Percentiles rank a stretch among this genome's conserved stretches.
phyloP scores from a whole-genome alignment of 1,139 yeast genomes.

The Candida glucosophila region DNA sequence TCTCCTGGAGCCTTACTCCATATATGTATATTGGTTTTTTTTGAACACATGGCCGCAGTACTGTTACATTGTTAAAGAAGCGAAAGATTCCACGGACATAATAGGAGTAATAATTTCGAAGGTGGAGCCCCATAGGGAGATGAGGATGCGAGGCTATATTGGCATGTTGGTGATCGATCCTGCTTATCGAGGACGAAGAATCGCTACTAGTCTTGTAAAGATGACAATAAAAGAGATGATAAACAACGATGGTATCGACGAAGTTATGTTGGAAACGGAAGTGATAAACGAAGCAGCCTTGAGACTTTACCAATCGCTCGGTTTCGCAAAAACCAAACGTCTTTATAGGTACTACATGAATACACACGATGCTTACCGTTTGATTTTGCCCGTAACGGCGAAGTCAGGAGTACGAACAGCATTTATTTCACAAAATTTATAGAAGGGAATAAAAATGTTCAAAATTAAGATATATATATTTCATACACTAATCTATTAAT shows the following conservation, averaged over 20 bases:
- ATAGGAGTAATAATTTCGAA: conserved; percentile 84
- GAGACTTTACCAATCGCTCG: conserved; percentile 72
- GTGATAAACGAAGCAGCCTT: conserved; percentile 75
- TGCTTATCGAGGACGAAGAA: conserved; percentile 64
- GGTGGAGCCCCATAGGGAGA: conserved; percentile 68
- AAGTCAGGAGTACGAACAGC: conserved; percentile 23
- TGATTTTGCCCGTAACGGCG: conserved; percentile 40
- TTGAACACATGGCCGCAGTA: conserved; percentile 40
- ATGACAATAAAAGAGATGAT: conserved; percentile 62
- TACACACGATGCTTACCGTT: conserved; percentile 85
- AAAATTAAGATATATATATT: conserved; percentile 2
- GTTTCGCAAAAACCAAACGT: conserved; percentile 75
- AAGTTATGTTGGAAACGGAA: conserved; percentile 86
- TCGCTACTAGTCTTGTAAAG: conserved; percentile 66
- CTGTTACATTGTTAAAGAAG: conserved; percentile 27
- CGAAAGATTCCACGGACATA: conserved; percentile 9
- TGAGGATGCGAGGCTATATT: conserved; percentile 75
- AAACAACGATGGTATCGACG: conserved; percentile 58
- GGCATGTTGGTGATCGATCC: conserved; percentile 91
- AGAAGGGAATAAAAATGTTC: neutral
- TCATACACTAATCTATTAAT: conserved; percentile 21
- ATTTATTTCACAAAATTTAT: conserved; percentile 15
- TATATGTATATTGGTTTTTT: conserved; percentile 42
- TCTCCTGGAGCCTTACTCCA: conserved; percentile 39
- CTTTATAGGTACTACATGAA: conserved; percentile 81